Base-by-base conservation (phyloP, 2,329 filamentous ascomycete genomes). In the Apiospora arundinis region DNA sequence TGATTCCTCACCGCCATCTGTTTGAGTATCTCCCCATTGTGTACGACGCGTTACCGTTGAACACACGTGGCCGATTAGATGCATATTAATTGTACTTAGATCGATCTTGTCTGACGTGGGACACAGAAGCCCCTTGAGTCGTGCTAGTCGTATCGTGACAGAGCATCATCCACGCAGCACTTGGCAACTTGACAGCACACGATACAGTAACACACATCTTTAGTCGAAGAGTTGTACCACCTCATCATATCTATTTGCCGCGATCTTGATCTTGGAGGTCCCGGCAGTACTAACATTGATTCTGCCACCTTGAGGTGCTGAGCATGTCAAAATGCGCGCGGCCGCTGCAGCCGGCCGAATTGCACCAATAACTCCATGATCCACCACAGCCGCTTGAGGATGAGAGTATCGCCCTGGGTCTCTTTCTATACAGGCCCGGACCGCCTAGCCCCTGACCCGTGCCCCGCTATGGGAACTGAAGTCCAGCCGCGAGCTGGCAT, bases 1-100 rank as follows among this genome's bases (percentile, higher is more conserved):
- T 60, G 9, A n/a, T 37, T 37, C 28, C 28, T n/a, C 18, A 11
- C 18, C 52, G 52, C 16, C 25, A 25, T 56, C 49, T 52, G 12
- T 28, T 16, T 16, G 49, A 11, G 3, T 56, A 32, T 18, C 25
- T 25, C 4, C 25, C 25, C 23, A 16, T 56, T 5, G 12, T 16
- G 49, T 28, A 11, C 7, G 25, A 8, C 18, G 44, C 44, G 12
- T 56, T 28, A 5, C 49, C 49, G 12, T 28, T 21, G 12, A 56
- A 56, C 16, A 63, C 56, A 63, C 56, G 56, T 63, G 56, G 56
- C 56, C 21, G 18, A 37, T n/a, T 63, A 32, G 8, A 63, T 63
- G 14, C 4, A 32, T 32, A 32, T 6, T n/a, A n/a, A n/a, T 16
- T 12, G 12, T 16, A 45, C 12, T 45, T 16, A 18, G 2, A 11